Evolutionary conservation across 1,284 basidiomycete species (phyloP).

Genomic region (Ustilago loliicola): DNA sequence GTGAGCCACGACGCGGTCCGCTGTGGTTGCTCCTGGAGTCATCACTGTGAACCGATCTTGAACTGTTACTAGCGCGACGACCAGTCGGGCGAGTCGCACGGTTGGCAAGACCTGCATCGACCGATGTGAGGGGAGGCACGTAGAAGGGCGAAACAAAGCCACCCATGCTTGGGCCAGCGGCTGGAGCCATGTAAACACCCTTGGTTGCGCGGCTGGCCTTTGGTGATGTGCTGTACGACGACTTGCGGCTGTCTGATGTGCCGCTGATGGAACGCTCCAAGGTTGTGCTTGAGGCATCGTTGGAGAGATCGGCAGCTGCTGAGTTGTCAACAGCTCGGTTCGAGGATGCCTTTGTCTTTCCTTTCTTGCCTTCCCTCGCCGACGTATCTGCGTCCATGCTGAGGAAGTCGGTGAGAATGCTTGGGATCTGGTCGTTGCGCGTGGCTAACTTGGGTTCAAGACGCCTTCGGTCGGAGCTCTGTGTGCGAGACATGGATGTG

Average conservation of each 20-base stretch:
- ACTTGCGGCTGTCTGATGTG: conserved; percentile 32
- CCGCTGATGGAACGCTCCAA: conserved; percentile 30
- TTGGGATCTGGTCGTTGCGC: conserved; percentile 35
- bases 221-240: conserved; percentile 33
- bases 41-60: conserved; percentile 39
- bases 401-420: conserved; percentile 47
- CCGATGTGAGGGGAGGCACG: conserved; percentile 47
- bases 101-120: conserved; percentile 31
- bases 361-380: conserved; percentile 15
- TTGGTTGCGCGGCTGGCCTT: conserved; percentile 36
- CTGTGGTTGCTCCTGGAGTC: conserved; percentile 37
- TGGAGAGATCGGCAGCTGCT: background rate
- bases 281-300: conserved; percentile 6
- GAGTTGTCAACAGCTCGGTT: conserved; percentile 5
- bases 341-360: conserved; percentile 11
- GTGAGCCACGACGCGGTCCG: conserved; percentile 32
- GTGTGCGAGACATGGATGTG: conserved; percentile 7
- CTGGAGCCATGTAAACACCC: conserved; percentile 38
- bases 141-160: conserved; percentile 51
- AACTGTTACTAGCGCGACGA: conserved; percentile 42
- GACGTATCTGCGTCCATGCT: conserved; percentile 29
- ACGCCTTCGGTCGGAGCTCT: conserved; percentile 20
- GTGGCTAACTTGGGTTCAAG: conserved; percentile 43
- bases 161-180: conserved; percentile 46
- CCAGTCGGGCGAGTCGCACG: conserved; percentile 26